A percentile compares a stretch with the other conserved stretches of the same genome.
Evolutionary conservation across 163 green algal species (phyloP).

Genomic region (Chlamydomonas reinhardtii): DNA sequence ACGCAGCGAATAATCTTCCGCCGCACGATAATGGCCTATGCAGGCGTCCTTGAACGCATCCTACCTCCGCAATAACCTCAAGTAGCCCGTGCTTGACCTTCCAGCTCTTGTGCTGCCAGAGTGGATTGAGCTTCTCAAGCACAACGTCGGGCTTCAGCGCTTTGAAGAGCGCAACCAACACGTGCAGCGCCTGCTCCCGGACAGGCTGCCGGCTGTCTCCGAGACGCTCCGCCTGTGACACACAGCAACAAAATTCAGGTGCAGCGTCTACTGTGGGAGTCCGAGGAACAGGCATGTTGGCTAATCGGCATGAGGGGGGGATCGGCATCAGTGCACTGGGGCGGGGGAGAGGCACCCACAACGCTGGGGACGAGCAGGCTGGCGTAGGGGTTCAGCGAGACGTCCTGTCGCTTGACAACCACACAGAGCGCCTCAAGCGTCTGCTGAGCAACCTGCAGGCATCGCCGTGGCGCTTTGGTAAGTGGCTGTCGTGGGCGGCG

Average conservation of each 20-base stretch:
- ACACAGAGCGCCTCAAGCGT: constrained; percentile 6
- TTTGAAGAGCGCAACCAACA: constrained; percentile 38
- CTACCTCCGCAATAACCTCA: constrained; percentile 60
- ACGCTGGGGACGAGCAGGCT: constrained; percentile 4
- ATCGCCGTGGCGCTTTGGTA: neutral
- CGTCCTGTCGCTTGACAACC: neutral
- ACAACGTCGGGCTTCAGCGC: constrained; percentile 53
- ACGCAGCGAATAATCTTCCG: no score
- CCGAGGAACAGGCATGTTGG: no score
- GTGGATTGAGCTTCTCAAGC: constrained; percentile 43
- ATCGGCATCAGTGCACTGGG: no score
- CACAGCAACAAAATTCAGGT: neutral
- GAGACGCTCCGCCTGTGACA: constrained; percentile 55
- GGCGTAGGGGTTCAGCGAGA: neutral
- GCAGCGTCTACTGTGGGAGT: no score
- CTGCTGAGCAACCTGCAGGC: constrained; percentile 33
- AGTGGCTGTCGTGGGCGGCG: no score
- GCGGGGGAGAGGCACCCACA: neutral
- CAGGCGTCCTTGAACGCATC: no score
- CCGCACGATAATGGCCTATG: no score
- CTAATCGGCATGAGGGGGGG: no score
- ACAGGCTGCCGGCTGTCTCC: constrained; percentile 57
- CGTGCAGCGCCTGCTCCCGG: constrained; percentile 45
- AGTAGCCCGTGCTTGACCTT: constrained; percentile 64
- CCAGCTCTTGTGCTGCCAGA: constrained; percentile 63